phyloP scores from a whole-genome alignment of 305 asterid species.

The Stenogyne calaminthoides region DNA sequence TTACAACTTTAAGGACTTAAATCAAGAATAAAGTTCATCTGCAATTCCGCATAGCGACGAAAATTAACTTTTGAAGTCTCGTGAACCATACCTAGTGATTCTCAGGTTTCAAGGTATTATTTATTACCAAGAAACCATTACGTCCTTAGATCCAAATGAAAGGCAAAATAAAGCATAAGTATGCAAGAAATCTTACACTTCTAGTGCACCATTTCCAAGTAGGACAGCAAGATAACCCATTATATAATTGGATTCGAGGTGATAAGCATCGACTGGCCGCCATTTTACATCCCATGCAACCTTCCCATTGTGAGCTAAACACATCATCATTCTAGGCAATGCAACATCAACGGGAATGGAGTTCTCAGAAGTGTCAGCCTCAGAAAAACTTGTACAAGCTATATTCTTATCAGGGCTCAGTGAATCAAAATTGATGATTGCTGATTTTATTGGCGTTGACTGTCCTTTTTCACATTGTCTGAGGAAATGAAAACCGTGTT shows the following conservation, averaged over 20 bases:
- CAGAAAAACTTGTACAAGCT: conserved; percentile 27
- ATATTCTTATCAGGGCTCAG: conserved; percentile 32
- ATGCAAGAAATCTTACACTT: conserved; percentile 71
- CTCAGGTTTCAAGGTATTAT: not conserved
- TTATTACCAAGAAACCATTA: not conserved
- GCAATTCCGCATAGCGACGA: not conserved
- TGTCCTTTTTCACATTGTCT: conserved; percentile 38
- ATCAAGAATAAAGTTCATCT: not conserved
- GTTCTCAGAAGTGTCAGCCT: conserved; percentile 29
- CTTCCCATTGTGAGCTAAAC: conserved; percentile 93
- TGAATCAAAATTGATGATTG: conserved; percentile 34
- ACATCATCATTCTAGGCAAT: conserved; percentile 81
- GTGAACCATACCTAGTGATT: not conserved
- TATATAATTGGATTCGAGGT: conserved; percentile 50
- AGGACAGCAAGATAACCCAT: conserved; percentile 95
- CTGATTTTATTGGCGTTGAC: conserved; percentile 30
- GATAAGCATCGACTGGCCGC: conserved; percentile 62
- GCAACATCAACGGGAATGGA: conserved; percentile 58
- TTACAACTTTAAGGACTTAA: not conserved
- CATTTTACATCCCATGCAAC: conserved; percentile 96
- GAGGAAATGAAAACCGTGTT: conserved; percentile 29
- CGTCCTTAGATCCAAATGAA: conserved; percentile 5
- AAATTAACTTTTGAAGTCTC: conserved; percentile 18
- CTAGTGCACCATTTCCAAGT: conserved; percentile 92
- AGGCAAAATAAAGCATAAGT: not conserved